Evolutionary conservation across 768 basidiomycete species (phyloP).

Genomic region (Dendrothele bispora): DNA sequence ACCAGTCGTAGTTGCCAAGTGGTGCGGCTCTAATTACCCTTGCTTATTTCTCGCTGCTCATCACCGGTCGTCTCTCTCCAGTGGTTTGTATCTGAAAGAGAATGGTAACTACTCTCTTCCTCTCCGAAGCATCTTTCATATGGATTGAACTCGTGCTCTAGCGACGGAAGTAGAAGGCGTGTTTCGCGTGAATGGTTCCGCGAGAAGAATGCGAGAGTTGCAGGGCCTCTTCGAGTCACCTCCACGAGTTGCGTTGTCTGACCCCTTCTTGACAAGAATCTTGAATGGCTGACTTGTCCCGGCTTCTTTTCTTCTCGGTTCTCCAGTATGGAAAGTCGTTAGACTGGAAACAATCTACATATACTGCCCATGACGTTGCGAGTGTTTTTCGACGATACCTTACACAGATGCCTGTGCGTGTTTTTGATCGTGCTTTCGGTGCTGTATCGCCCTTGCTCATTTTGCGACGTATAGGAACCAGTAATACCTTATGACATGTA

Average conservation of each 20-base stretch:
- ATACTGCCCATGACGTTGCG: conserved; percentile 95
- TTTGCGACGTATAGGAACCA: conserved; percentile 63
- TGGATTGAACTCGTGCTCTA: conserved; percentile 18
- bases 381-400: conserved; percentile 95
- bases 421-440: conserved; percentile 6
- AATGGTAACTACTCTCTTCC: conserved; percentile 53
- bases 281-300: not conserved
- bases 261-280: conserved; percentile 2
- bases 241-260: conserved; percentile 62
- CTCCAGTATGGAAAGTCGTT: conserved; percentile 90
- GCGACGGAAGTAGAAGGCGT: conserved; percentile 93
- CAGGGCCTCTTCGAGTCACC: conserved; percentile 89
- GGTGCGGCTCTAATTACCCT: conserved; percentile 51
- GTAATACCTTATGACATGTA: conserved; percentile 93
- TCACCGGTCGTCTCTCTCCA: conserved; percentile 27
- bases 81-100: conserved; percentile 93
- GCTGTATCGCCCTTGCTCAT: conserved; percentile 8
- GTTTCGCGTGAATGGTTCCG: conserved; percentile 95
- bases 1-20: conserved; percentile 97
- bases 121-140: conserved; percentile 3
- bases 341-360: conserved; percentile 84
- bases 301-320: too few species aligned
- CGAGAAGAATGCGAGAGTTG: conserved; percentile 92
- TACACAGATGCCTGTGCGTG: conserved; percentile 91
- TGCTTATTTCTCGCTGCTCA: conserved; percentile 6